These are phyloP conservation scores for Brasenia schreberi DNA, from an alignment of 164 flowering plant species.

Conservation along the genomic window DNA sequence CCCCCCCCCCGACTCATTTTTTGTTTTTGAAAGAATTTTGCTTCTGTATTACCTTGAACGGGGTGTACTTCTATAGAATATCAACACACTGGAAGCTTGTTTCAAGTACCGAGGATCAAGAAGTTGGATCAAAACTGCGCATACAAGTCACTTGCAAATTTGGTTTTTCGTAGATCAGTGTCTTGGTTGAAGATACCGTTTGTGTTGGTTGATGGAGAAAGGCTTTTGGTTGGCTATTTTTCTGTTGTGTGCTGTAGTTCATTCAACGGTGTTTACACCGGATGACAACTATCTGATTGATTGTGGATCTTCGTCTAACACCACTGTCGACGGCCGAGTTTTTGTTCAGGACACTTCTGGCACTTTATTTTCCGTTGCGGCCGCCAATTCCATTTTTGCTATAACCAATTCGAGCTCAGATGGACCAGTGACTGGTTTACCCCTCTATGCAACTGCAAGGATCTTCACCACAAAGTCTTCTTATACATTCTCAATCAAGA, in stretches of 20 bases:
- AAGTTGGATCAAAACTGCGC: too few species aligned
- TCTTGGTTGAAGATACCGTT: too few species aligned
- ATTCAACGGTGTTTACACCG: constrained; percentile 24
- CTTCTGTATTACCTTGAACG: too few species aligned
- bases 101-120: too few species aligned
- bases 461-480: constrained; percentile 28
- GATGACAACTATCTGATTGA: constrained; percentile 43
- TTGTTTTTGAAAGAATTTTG: too few species aligned
- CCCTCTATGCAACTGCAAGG: constrained; percentile 46
- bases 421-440: constrained; percentile 4
- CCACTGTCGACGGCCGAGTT: constrained; percentile 28
- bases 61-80: too few species aligned
- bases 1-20: too few species aligned
- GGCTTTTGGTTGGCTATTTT: constrained; percentile 9
- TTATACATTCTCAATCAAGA: constrained; percentile 33
- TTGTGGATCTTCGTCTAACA: constrained; percentile 56
- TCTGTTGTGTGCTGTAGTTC: neutral
- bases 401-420: constrained; percentile 16
- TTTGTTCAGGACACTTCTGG: constrained; percentile 34
- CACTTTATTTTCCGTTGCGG: constrained; percentile 14
- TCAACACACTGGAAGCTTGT: too few species aligned
- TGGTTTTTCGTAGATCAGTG: too few species aligned
- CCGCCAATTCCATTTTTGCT: constrained; percentile 24
- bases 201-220: too few species aligned
- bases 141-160: too few species aligned